These are phyloP conservation scores for Brassica napus DNA, from an alignment of 345 rosid genomes.

Conservation along the genomic window DNA sequence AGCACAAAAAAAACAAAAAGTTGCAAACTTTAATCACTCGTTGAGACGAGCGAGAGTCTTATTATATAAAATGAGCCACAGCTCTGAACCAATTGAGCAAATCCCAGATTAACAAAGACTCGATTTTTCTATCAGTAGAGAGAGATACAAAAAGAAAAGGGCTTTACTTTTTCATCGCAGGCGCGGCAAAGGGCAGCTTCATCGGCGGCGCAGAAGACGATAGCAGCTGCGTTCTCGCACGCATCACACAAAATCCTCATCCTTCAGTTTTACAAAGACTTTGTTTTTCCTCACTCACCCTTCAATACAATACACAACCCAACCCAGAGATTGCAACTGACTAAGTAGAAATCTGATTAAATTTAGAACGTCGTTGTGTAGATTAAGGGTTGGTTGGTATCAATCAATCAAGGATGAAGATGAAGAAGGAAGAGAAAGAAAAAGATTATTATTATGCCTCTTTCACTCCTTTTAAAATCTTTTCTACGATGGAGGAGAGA, in stretches of 20 bases:
- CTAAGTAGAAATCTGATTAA: slow-evolving; percentile 1
- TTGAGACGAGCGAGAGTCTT: not conserved
- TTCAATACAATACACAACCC: slow-evolving; percentile 5
- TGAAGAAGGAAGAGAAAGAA: not conserved
- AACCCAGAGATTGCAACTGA: not conserved
- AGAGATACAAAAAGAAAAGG: not conserved
- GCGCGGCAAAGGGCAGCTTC: slow-evolving; percentile 86
- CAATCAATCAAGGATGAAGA: not conserved
- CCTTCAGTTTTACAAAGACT: too few species aligned
- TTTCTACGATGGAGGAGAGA: slow-evolving; percentile 17
- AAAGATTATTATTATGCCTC: not conserved
- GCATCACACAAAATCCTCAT: slow-evolving; percentile 76
- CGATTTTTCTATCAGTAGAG: slow-evolving; percentile 3
- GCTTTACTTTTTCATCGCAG: slow-evolving; percentile 69
- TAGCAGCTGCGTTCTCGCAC: slow-evolving; percentile 79
- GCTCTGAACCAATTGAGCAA: not conserved
- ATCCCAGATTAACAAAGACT: slow-evolving; percentile 16
- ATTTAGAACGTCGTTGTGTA: not conserved
- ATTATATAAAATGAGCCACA: too few species aligned
- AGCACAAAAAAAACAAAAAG: not conserved
- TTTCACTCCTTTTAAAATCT: not conserved
- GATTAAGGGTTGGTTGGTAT: slow-evolving; percentile 24
- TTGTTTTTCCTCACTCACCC: slow-evolving; percentile 1
- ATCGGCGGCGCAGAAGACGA: slow-evolving; percentile 84
- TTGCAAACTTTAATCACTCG: not conserved